Evolutionary conservation across 2,329 filamentous ascomycete species (phyloP), one percentile per base, ranked within the genome.

Genomic region (Cordyceps tenuipes): DNA sequence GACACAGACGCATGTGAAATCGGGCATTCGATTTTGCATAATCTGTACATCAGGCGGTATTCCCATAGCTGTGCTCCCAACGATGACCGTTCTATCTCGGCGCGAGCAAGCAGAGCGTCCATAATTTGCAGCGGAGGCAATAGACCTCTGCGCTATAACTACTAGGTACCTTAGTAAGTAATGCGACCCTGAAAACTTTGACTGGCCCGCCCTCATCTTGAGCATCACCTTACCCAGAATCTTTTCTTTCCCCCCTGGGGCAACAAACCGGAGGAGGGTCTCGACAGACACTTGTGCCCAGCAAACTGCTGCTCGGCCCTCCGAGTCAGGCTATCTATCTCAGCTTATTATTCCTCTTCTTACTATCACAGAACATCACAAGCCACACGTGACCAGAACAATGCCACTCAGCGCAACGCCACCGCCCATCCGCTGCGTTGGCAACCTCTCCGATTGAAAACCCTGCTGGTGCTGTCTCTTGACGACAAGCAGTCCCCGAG

Each of bases 171-270:
- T n/a, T n/a, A n/a, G n/a, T n/a, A n/a, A n/a, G n/a, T n/a, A 53
- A 52, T 47, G 23, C 26, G n/a, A 36, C 41, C 39, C 39, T 36
- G 29, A 49, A 57, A 29, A 19, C 34, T 52, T 29, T 54, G 41
- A 47, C 44, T 26, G 44, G 43, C 29, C 29, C 23, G 4, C 23
- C 57, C 29, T 47, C 44, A 36, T 29, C 10, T 52, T 13, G 5
- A 31, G 29, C 57, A 9, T 54, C 36, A 54, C 57, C 57, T 60
- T 60, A 54, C 57, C 57, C 57, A 54, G 57, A 60, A 60, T 60
- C 57, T 59, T 21, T n/a, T 15, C 17, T 54, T 60, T 54, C 31
- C 50, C 57, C 57, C 50, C n/a, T 15, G 57, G 49, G 23, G 49
- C 44, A 34, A 46, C 15, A 46, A 12, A 29, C 41, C 46, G 31